These are phyloP conservation scores for Plasmodium knowlesi DNA, from an alignment of 169 alveolate genomes.

Conservation along the genomic window DNA sequence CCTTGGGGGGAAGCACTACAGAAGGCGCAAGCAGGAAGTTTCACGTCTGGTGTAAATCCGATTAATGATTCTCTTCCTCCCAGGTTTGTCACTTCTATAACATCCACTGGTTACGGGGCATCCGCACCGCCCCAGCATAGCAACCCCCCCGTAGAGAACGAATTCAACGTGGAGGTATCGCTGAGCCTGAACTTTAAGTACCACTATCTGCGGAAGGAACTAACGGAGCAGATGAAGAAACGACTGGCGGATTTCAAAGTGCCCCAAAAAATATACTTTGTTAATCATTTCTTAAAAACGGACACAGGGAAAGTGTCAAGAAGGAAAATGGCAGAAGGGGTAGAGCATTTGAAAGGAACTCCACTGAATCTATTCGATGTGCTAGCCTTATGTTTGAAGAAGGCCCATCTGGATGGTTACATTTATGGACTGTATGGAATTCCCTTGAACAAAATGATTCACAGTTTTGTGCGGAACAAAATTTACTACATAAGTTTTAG, in stretches of 20 bases:
- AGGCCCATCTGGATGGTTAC: conserved; percentile 23
- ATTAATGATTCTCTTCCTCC: background rate
- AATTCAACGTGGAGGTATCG: conserved; percentile 8
- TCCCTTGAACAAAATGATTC: conserved; percentile 36
- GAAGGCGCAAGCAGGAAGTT: background rate
- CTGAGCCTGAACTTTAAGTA: conserved; percentile 10
- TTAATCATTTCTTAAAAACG: conserved; percentile 64
- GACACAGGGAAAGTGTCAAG: conserved; percentile 67
- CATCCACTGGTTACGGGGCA: no score
- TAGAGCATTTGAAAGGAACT: conserved; percentile 1
- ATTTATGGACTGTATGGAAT: conserved; percentile 70
- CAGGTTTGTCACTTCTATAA: background rate
- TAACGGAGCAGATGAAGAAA: conserved; percentile 15
- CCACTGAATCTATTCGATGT: conserved; percentile 33
- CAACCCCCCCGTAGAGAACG: background rate
- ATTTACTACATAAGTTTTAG: conserved; percentile 67
- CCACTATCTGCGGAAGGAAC: background rate
- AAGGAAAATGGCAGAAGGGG: conserved; percentile 52
- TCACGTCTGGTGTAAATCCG: background rate
- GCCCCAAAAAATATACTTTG: conserved; percentile 64
- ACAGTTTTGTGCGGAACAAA: conserved; percentile 34
- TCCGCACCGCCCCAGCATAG: background rate
- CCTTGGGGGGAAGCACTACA: background rate
- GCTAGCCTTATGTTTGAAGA: conserved; percentile 45
- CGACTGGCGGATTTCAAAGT: conserved; percentile 50